These are phyloP conservation scores for Oryza brachyantha DNA, from an alignment of 176 grass and related monocot species.

Conservation along the genomic window DNA sequence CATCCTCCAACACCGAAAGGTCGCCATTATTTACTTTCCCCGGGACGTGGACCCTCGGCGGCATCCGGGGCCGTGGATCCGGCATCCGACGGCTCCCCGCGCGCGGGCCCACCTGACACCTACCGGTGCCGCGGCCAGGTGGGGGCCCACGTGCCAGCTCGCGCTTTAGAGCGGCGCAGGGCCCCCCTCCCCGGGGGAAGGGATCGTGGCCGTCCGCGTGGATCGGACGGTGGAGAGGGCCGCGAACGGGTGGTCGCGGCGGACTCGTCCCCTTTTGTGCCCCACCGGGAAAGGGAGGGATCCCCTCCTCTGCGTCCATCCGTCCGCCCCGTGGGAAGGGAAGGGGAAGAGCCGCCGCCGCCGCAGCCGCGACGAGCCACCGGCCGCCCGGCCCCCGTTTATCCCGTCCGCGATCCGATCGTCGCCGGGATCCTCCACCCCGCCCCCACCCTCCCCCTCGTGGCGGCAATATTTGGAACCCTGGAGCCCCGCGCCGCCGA, in stretches of 20 bases:
- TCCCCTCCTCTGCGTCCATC: slow-evolving; percentile 30
- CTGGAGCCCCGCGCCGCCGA: slow-evolving; percentile 31
- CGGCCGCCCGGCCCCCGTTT: background rate
- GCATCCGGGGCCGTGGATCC: background rate
- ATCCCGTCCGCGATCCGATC: slow-evolving; percentile 42
- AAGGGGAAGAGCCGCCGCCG: slow-evolving; percentile 21
- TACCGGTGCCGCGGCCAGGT: background rate
- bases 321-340: slow-evolving; percentile 41
- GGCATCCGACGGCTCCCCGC: slow-evolving; percentile 8
- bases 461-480: slow-evolving; percentile 54
- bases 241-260: slow-evolving; percentile 6
- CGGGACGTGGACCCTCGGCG: slow-evolving; percentile 6
- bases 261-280: slow-evolving; percentile 35
- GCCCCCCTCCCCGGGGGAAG: background rate
- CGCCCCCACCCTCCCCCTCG: background rate
- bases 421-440: background rate
- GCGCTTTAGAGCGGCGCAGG: slow-evolving; percentile 16
- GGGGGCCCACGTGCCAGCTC: slow-evolving; percentile 31
- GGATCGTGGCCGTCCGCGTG: background rate
- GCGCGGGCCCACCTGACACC: background rate
- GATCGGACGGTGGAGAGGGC: slow-evolving; percentile 13
- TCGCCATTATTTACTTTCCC: slow-evolving; percentile 16
- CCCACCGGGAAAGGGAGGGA: slow-evolving; percentile 26
- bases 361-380: background rate
- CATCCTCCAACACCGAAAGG: background rate